Evolutionary conservation across 345 rosid species (phyloP).

Genomic region (Noccaea caerulescens): DNA sequence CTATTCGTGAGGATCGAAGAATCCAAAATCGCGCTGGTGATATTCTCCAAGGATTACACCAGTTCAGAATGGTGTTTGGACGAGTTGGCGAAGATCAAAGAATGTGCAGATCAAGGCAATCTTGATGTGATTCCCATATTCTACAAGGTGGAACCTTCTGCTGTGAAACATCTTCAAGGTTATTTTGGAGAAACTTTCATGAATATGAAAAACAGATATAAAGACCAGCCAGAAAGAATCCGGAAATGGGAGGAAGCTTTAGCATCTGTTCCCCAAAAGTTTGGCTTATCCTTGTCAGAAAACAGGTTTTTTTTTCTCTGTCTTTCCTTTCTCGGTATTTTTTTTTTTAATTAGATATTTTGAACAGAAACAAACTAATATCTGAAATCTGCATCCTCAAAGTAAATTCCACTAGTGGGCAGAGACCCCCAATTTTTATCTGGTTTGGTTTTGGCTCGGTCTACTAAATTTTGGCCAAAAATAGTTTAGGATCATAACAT

Average conservation of each 20-base stretch:
- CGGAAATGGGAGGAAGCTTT: conserved; percentile 34
- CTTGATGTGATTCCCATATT: conserved; percentile 27
- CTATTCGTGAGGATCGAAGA: conserved; percentile 26
- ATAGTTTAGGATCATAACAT: no score
- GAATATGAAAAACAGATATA: background rate
- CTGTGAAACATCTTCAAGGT: background rate
- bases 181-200: conserved; percentile 20
- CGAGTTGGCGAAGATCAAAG: conserved; percentile 34
- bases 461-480: no score
- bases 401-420: no score
- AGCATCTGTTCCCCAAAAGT: background rate
- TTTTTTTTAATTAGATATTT: no score
- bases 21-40: conserved; percentile 18
- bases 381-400: no score
- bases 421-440: no score
- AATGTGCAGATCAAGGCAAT: background rate
- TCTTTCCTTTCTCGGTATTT: background rate
- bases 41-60: conserved; percentile 22
- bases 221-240: background rate
- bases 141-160: conserved; percentile 18
- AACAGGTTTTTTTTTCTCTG: background rate
- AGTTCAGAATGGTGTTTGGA: conserved; percentile 24
- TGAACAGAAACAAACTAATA: no score
- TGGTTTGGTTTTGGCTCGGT: no score
- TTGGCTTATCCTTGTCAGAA: conserved; percentile 5